Evolutionary conservation across 2,329 filamentous ascomycete genomes (phyloP), one percentile per base, ranked within the genome.

Genomic region (Helicocarpus griseus): DNA sequence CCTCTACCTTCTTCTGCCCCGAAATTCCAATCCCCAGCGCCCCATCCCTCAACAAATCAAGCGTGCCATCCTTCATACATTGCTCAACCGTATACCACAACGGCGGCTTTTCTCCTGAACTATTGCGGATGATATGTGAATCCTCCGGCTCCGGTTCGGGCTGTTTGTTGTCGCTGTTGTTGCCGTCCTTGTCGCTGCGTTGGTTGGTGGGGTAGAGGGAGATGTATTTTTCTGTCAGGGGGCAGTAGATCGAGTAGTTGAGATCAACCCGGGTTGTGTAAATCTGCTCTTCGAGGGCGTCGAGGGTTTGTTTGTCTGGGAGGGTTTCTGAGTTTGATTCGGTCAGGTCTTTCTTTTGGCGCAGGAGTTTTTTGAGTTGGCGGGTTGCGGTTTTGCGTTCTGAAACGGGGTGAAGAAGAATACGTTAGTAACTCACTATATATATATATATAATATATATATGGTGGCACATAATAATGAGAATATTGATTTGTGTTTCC

Each of bases 181-280:
- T 65, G 6, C n/a, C n/a, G n/a, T n/a, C n/a, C 28, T 63, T 58
- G 6, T 59, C 54, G 36, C 56, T 49, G 57, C 69, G 56, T 51
- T 64, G 58, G 50, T 64, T 65, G 6, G 72, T 65, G 6, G 72
- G 69, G 56, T 76, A 84, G 2, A 84, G 64, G 19, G 78, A 75
- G 11, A 78, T 71, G 64, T 85, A 85, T 53, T 79, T 76, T 60
- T 77, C 72, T 51, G 75, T 73, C 21, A 83, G 70, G 13, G 81
- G 81, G 56, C 77, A 81, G 62, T 81, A 83, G 36, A 79, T 72
- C 6, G 81, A 76, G 62, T 85, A 85, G 60, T 81, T 81, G 56
- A 83, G 63, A 60, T 83, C 80, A 21, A 82, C 74, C 49, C 78
- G 74, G 6, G 75, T 73, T 28, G 64, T 64, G 57, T 78, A 74